phyloP scores from a whole-genome alignment of 2,329 filamentous ascomycete species.

The Chaetomium strumarium region DNA sequence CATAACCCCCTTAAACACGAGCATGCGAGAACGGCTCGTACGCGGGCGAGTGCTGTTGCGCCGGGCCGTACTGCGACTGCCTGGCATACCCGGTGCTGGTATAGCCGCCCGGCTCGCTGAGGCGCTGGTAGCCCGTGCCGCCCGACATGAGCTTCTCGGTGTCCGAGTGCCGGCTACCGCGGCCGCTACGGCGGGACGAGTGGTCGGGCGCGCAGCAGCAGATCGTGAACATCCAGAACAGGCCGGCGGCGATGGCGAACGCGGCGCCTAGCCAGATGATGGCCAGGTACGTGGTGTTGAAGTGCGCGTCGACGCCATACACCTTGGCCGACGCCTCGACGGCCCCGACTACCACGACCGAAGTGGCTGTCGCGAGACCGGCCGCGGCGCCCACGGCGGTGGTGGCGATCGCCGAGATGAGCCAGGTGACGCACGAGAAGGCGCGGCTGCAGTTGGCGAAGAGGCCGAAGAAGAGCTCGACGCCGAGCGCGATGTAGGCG shows the following conservation, averaged over 20 bases:
- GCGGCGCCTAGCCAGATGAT: constrained; percentile 74
- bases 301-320: constrained; percentile 62
- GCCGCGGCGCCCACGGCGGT: constrained; percentile 56
- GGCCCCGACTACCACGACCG: constrained; percentile 61
- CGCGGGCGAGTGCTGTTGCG: constrained; percentile 43
- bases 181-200: constrained; percentile 28
- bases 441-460: constrained; percentile 77
- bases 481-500: constrained; percentile 61
- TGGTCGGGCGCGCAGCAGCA: constrained; percentile 79
- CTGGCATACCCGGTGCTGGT: constrained; percentile 15
- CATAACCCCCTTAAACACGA: constrained; percentile 36
- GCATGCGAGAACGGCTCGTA: constrained; percentile 60
- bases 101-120: constrained; percentile 35
- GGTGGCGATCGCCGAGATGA: constrained; percentile 62
- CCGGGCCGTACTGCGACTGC: constrained; percentile 14
- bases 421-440: constrained; percentile 75
- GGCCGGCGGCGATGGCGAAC: constrained; percentile 65
- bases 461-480: constrained; percentile 72
- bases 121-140: constrained; percentile 38
- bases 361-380: constrained; percentile 67
- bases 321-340: constrained; percentile 61
- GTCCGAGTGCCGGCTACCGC: constrained; percentile 30
- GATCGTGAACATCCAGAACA: constrained; percentile 89
- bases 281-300: constrained; percentile 66
- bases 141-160: constrained; percentile 48